Base-by-base conservation (phyloP, 805 yeast genomes). In the Komagataella phaffii region DNA sequence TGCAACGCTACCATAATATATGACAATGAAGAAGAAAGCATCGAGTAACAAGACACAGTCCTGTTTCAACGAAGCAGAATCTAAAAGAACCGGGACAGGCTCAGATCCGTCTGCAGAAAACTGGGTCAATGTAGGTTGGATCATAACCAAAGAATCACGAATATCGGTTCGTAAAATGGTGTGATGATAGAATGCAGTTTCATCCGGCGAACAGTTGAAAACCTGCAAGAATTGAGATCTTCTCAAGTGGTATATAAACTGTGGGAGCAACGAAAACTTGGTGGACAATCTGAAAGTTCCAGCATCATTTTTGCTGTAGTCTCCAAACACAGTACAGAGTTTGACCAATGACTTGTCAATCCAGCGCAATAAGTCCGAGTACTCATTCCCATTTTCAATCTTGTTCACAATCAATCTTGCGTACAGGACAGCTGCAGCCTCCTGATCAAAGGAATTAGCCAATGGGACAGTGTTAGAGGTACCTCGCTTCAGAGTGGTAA, bases 191-290 rank as follows among this genome's bases (percentile, higher is more conserved):
- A 90, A 93, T 44, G 96, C 96, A 47, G 98, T 89, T 72, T 93
- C 99, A 72, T 93, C 99, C 1, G 99, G 99, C 5, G 99, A 93
- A 69, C 90, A 90, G 70, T 93, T 93, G 76, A 93, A 93, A 47
- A 91, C 96, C 66, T 88, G 95, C 65, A 93, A 73, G 67, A 93
- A 90, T 69, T 91, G 98, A 1, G 97, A 88, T 66, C 99, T 83
- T 71, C 99, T 85, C 69, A 93, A 75, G 65, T 93, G 95, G 71
- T 85, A 93, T 69, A 93, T 84, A 63, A 93, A 95, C 68, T 93
- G 99, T 24, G 99, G 99, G 63, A 88, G 85, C 64, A 91, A 73
- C 47, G 88, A 80, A 67, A 88, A 90, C 63, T 84, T 85, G 53
- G 84, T 89, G 1, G 90, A 80, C 57, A 93, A 74, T 61, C 93